phyloP scores from a whole-genome alignment of 805 yeast species.

The Lachancea mirantina region DNA sequence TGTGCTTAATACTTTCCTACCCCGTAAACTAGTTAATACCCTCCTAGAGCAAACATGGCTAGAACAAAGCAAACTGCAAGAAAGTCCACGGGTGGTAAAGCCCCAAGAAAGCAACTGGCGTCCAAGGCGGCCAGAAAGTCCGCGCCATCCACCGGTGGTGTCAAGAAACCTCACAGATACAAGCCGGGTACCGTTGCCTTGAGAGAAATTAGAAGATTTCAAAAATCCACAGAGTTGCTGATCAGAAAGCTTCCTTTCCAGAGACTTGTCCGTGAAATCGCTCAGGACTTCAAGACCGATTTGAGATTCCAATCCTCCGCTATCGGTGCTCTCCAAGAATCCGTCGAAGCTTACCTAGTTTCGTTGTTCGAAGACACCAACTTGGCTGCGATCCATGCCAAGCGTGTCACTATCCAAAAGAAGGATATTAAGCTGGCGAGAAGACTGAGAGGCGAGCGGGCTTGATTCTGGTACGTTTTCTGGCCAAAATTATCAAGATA shows the following conservation, averaged over 20 bases:
- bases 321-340: constrained; percentile 95
- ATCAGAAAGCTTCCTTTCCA: constrained; percentile 97
- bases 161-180: constrained; percentile 91
- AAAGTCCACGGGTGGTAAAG: constrained; percentile 94
- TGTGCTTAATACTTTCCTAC: no score
- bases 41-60: constrained; percentile 69
- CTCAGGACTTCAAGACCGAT: constrained; percentile 88
- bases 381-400: constrained; percentile 97
- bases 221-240: constrained; percentile 89
- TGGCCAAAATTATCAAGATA: no score
- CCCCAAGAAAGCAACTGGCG: constrained; percentile 90
- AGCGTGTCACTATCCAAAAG: constrained; percentile 98
- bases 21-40: no score
- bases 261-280: constrained; percentile 92
- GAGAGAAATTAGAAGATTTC: constrained; percentile 96
- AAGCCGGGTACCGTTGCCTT: constrained; percentile 96
- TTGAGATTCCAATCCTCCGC: constrained; percentile 97
- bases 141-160: constrained; percentile 90
- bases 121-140: constrained; percentile 91
- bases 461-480: no score
- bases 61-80: constrained; percentile 93
- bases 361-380: constrained; percentile 96
- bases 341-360: constrained; percentile 96
- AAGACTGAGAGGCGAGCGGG: constrained; percentile 96
- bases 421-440: constrained; percentile 97